phyloP scores from a whole-genome alignment of 1,284 basidiomycete species.

The Leccinum angustisporum region DNA sequence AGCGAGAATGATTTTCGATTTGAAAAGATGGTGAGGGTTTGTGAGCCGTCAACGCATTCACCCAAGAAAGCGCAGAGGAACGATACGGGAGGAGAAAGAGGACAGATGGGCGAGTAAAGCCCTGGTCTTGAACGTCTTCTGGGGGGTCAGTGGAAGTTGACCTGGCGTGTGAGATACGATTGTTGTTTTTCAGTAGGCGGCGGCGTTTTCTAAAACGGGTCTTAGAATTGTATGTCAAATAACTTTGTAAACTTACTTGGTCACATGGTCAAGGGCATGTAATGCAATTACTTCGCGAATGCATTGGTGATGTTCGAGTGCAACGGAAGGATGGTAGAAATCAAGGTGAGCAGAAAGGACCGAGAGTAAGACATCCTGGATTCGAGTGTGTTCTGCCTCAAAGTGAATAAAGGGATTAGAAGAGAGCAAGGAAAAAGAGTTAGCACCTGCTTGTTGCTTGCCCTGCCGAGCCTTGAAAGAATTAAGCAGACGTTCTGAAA shows the following conservation, averaged over 20 bases:
- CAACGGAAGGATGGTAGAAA: slow-evolving; percentile 66
- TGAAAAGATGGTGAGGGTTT: slow-evolving; percentile 72
- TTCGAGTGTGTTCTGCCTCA: slow-evolving; percentile 47
- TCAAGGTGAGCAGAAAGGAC: slow-evolving; percentile 70
- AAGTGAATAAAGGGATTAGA: slow-evolving; percentile 13
- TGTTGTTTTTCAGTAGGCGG: slow-evolving; percentile 92
- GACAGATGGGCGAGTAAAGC: slow-evolving; percentile 94
- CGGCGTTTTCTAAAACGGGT: slow-evolving; percentile 75
- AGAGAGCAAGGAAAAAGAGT: neutral
- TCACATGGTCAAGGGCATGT: slow-evolving; percentile 83
- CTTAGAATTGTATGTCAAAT: slow-evolving; percentile 10
- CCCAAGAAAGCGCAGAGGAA: slow-evolving; percentile 82
- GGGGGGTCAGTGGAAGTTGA: slow-evolving; percentile 51
- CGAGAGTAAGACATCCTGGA: slow-evolving; percentile 67
- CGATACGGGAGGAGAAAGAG: slow-evolving; percentile 93
- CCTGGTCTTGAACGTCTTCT: slow-evolving; percentile 90
- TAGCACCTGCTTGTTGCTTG: slow-evolving; percentile 53
- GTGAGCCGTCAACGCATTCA: slow-evolving; percentile 65
- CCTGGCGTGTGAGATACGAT: slow-evolving; percentile 76
- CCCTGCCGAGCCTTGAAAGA: slow-evolving; percentile 55
- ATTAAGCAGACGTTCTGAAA: slow-evolving; percentile 57
- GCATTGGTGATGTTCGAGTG: slow-evolving; percentile 51
- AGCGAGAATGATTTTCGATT: slow-evolving; percentile 85
- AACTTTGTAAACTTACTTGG: slow-evolving; percentile 56
- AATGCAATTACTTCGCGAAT: slow-evolving; percentile 69